Evolutionary conservation across 805 yeast genomes (phyloP).

Genomic region (Kuraishia borneana): DNA sequence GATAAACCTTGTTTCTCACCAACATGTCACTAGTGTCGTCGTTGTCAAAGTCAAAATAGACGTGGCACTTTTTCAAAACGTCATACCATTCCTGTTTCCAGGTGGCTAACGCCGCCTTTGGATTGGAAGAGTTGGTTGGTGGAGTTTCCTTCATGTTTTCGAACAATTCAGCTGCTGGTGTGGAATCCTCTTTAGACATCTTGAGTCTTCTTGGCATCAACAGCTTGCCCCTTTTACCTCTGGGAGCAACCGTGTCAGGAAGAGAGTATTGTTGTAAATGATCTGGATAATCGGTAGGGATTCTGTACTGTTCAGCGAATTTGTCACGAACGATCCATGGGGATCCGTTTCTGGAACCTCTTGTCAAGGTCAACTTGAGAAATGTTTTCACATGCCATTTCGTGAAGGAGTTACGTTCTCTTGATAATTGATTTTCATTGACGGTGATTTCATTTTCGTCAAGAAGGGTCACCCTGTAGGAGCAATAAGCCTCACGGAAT

Average conservation of each 20-base stretch:
- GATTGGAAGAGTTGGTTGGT: constrained; percentile 17
- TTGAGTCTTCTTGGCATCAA: constrained; percentile 3
- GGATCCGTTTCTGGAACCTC: constrained; percentile 80
- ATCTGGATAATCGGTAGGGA: constrained; percentile 48
- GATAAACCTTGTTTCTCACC: constrained; percentile 28
- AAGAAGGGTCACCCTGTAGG: constrained; percentile 58
- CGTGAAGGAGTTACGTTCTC: constrained; percentile 83
- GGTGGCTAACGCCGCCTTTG: constrained; percentile 31
- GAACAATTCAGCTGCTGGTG: constrained; percentile 16
- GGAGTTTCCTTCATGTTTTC: constrained; percentile 23
- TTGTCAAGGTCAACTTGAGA: constrained; percentile 63
- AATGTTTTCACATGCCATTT: constrained; percentile 87
- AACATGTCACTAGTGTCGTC: constrained; percentile 19
- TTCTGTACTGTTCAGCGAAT: constrained; percentile 60
- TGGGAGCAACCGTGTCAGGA: constrained; percentile 13
- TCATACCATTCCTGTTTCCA: constrained; percentile 47
- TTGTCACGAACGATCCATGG: constrained; percentile 90
- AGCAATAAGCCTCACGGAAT: constrained; percentile 34
- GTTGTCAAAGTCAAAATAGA: constrained; percentile 38
- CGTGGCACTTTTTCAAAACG: constrained; percentile 32
- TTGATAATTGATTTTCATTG: constrained; percentile 58
- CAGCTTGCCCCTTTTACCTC: constrained; percentile 4
- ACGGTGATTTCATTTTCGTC: constrained; percentile 50
- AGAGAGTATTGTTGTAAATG: constrained; percentile 28
- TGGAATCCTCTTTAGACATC: neutral